Evolutionary conservation across 306 rosid species (phyloP).

Genomic region (Malus sylvestris): DNA sequence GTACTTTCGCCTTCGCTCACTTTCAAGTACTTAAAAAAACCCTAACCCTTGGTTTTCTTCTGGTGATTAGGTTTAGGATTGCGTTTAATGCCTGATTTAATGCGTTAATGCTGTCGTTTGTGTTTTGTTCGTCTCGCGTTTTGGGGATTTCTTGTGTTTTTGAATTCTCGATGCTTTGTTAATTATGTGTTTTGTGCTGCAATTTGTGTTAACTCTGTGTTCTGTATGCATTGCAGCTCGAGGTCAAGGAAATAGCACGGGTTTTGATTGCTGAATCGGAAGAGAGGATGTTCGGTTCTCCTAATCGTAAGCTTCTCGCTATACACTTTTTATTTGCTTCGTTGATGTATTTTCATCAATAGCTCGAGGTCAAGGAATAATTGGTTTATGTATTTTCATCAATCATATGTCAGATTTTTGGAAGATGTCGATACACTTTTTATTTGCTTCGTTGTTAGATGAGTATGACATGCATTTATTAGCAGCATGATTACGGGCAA

Average conservation of each 20-base stretch:
- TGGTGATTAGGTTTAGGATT: background rate
- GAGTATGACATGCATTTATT: background rate
- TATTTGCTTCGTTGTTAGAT: background rate
- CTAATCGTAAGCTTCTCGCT: constrained; percentile 56
- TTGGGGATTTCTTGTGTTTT: background rate
- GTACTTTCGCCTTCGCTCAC: background rate
- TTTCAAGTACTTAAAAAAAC: background rate
- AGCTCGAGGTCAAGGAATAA: background rate
- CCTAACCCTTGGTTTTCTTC: background rate
- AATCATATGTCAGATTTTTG: background rate
- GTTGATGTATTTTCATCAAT: too few species aligned
- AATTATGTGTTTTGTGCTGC: background rate
- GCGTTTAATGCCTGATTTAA: background rate
- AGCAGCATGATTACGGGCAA: background rate
- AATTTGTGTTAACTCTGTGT: background rate
- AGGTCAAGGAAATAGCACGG: background rate
- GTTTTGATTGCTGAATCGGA: background rate
- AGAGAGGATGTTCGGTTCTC: constrained; percentile 64
- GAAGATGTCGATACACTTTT: too few species aligned
- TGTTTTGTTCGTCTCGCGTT: background rate
- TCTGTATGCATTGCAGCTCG: background rate
- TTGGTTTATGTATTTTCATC: background rate
- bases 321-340: background rate
- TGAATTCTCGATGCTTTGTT: background rate
- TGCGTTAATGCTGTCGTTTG: background rate